Conservation (phyloP, 306 rosid genomes). For the Trifolium subterraneum region DNA sequence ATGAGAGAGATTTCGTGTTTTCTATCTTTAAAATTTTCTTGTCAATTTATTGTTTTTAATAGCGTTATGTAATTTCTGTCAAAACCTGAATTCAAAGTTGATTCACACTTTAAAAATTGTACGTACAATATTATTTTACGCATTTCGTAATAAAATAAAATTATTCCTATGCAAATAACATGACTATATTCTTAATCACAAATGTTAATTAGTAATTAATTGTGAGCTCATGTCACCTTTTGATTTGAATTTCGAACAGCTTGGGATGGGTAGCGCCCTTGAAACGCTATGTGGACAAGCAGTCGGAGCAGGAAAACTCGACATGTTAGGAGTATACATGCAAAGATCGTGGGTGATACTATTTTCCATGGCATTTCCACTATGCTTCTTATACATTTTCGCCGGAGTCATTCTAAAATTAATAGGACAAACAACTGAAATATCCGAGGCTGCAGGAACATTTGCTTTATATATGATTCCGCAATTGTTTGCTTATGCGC, state of each 20-base stretch:
- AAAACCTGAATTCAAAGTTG: neutral
- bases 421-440: conserved; percentile 64
- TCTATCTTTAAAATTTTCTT: no score
- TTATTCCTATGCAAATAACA: no score
- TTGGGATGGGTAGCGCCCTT: conserved; percentile 91
- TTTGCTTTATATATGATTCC: conserved; percentile 85
- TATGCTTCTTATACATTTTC: conserved; percentile 60
- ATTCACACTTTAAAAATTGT: neutral
- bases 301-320: conserved; percentile 71
- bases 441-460: conserved; percentile 70
- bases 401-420: conserved; percentile 50
- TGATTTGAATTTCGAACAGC: conserved; percentile 40
- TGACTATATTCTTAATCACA: no score
- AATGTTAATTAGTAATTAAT: neutral
- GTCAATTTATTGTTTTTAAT: no score
- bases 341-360: conserved; percentile 89
- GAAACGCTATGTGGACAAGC: conserved; percentile 95
- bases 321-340: conserved; percentile 87
- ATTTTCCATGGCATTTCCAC: conserved; percentile 40
- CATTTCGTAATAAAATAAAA: no score
- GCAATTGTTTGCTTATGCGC: conserved; percentile 78
- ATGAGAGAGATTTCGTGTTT: neutral
- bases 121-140: no score
- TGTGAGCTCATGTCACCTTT: neutral
- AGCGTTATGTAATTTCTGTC: neutral